phyloP scores from a whole-genome alignment of 2,329 filamentous ascomycete species.

The Paecilomyces niveus region DNA sequence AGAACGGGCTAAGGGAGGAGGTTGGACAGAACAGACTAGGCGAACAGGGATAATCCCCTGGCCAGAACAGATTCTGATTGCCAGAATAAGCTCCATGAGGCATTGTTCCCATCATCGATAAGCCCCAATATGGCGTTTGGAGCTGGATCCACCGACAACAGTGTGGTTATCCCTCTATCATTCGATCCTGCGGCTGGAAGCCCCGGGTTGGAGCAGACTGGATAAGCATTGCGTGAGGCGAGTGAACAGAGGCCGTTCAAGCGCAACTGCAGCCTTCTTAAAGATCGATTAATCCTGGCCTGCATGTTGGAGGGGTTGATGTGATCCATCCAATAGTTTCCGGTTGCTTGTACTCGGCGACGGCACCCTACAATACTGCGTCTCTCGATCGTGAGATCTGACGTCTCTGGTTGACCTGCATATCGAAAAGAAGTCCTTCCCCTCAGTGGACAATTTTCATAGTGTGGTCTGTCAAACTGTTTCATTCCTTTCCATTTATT shows the following conservation, averaged over 20 bases:
- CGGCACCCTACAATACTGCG: conserved; percentile 10
- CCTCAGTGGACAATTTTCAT: not conserved
- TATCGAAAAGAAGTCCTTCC: not conserved
- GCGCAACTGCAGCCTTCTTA: not conserved
- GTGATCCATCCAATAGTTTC: conserved; percentile 22
- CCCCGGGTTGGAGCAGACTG: not conserved
- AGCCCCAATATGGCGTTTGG: not conserved
- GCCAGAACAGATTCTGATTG: not conserved
- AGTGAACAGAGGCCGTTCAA: not conserved
- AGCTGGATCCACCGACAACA: not conserved
- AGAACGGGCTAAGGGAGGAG: not conserved
- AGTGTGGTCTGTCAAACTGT: not conserved
- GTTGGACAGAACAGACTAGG: not conserved
- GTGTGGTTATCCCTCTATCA: not conserved
- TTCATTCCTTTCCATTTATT: not conserved
- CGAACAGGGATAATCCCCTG: not conserved
- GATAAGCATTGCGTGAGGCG: not conserved
- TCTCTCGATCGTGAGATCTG: conserved; percentile 5
- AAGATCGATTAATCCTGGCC: conserved; percentile 9
- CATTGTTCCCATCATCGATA: not conserved
- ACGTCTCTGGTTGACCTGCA: conserved; percentile 3
- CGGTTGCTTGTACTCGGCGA: conserved; percentile 15
- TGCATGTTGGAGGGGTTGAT: conserved; percentile 20
- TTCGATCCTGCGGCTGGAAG: not conserved
- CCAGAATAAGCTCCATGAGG: not conserved